phyloP scores from a whole-genome alignment of 495 filamentous ascomycete genomes.

The Neurospora sp. region DNA sequence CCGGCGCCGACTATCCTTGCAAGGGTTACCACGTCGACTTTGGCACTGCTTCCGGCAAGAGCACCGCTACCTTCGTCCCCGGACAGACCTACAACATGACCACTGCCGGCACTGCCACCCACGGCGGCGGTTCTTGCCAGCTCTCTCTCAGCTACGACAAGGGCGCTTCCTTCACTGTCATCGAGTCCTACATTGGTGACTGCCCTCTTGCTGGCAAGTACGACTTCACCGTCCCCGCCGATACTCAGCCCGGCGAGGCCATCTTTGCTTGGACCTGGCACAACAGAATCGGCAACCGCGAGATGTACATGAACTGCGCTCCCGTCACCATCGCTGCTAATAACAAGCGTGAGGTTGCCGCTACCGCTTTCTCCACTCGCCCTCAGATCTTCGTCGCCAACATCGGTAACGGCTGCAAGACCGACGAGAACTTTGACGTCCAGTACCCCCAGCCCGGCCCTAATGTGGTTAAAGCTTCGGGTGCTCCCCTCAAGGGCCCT shows the following conservation, averaged over 20 bases:
- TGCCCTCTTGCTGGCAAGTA: slow-evolving; percentile 47
- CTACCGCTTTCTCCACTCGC: slow-evolving; percentile 36
- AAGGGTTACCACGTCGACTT: slow-evolving; percentile 54
- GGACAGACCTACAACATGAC: slow-evolving; percentile 50
- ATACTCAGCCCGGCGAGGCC: slow-evolving; percentile 47
- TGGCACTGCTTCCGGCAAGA: slow-evolving; percentile 31
- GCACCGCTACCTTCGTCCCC: slow-evolving; percentile 42
- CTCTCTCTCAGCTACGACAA: slow-evolving; percentile 52
- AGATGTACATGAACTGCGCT: slow-evolving; percentile 63
- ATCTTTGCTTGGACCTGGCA: slow-evolving; percentile 59
- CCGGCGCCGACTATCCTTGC: slow-evolving; percentile 51
- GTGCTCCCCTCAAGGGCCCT: slow-evolving; percentile 15
- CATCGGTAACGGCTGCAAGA: slow-evolving; percentile 42
- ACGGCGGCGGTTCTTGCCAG: slow-evolving; percentile 60
- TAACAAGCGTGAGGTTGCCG: slow-evolving; percentile 21
- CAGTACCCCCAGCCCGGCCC: slow-evolving; percentile 66
- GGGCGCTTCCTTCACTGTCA: slow-evolving; percentile 51
- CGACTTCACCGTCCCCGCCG: slow-evolving; percentile 53
- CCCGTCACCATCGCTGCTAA: slow-evolving; percentile 42
- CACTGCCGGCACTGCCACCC: slow-evolving; percentile 45
- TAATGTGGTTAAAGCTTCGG: slow-evolving; percentile 37
- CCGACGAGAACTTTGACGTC: slow-evolving; percentile 44
- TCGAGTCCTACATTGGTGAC: slow-evolving; percentile 53
- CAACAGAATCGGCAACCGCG: slow-evolving; percentile 57
- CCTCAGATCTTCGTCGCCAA: slow-evolving; percentile 54